phyloP scores from a whole-genome alignment of 2,329 filamentous ascomycete genomes.

The Xylariaceae sp. region DNA sequence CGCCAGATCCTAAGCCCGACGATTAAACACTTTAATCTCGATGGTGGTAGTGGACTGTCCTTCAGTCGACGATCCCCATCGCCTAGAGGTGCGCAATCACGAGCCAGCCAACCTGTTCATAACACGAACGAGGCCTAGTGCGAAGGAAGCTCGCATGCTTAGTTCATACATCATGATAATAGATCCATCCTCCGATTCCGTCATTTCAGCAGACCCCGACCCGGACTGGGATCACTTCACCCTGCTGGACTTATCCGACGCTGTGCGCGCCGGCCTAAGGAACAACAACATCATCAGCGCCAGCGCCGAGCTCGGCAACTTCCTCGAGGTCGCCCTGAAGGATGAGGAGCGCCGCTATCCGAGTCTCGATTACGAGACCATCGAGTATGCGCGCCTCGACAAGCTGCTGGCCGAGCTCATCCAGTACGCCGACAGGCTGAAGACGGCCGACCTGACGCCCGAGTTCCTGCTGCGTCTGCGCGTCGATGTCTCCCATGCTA shows the following conservation, averaged over 20 bases:
- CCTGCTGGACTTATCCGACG: slow-evolving; percentile 40
- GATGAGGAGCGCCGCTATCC: slow-evolving; percentile 36
- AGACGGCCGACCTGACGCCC: slow-evolving; percentile 27
- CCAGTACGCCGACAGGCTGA: slow-evolving; percentile 35
- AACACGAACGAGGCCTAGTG: too few species aligned
- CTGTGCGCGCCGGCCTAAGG: slow-evolving; percentile 35
- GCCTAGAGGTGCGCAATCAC: slow-evolving; percentile 21
- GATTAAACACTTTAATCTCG: slow-evolving; percentile 28
- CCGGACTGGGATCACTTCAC: slow-evolving; percentile 19
- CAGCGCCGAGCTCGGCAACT: slow-evolving; percentile 34
- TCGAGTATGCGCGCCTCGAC: slow-evolving; percentile 34
- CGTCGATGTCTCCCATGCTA: slow-evolving; percentile 35
- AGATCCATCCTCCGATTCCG: slow-evolving; percentile 18
- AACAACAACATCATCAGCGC: slow-evolving; percentile 31
- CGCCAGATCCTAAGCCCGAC: slow-evolving; percentile 30
- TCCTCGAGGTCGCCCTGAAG: slow-evolving; percentile 36
- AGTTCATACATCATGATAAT: background rate
- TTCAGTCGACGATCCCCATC: slow-evolving; percentile 23
- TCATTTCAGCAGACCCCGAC: slow-evolving; percentile 18
- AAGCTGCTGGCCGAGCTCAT: slow-evolving; percentile 42
- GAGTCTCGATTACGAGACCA: slow-evolving; percentile 36
- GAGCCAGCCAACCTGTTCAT: background rate
- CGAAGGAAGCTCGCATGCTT: background rate
- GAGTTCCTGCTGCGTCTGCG: slow-evolving; percentile 31
- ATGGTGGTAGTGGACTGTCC: slow-evolving; percentile 21